Conservation (phyloP, 768 basidiomycete species). For the Podaxis rugospora region DNA sequence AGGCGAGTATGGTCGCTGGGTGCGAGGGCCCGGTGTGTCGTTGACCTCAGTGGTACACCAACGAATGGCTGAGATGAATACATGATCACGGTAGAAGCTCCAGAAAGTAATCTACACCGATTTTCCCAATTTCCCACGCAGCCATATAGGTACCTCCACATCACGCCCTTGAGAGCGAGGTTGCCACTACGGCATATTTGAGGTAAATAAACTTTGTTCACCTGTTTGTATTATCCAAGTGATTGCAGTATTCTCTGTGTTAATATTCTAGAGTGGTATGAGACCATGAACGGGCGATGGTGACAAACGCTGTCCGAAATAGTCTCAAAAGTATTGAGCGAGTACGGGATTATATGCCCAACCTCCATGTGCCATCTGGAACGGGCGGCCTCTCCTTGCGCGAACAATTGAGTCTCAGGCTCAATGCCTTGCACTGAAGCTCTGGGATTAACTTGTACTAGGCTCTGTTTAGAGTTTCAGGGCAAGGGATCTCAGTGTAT, state of each 20-base stretch:
- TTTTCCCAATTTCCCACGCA: too few relatives aligned
- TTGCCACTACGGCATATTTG: too few relatives aligned
- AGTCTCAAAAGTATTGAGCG: constrained; percentile 13
- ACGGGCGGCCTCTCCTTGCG: neutral
- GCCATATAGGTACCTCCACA: too few relatives aligned
- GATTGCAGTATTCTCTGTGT: constrained; percentile 1
- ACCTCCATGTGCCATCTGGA: constrained; percentile 8
- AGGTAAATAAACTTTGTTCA: too few relatives aligned
- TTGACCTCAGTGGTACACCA: too few relatives aligned
- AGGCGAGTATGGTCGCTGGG: too few relatives aligned
- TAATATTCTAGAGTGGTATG: neutral
- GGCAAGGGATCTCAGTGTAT: neutral
- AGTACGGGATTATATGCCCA: constrained; percentile 15
- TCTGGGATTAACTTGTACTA: neutral
- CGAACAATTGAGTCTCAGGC: neutral
- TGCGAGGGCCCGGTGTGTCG: too few relatives aligned
- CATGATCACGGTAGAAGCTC: too few relatives aligned
- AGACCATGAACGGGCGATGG: neutral
- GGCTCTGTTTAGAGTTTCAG: neutral
- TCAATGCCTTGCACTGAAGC: neutral
- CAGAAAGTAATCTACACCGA: too few relatives aligned
- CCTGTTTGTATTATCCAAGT: neutral
- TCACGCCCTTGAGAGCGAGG: too few relatives aligned
- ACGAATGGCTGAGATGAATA: too few relatives aligned
- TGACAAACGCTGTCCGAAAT: neutral